Conservation (phyloP, 2,329 filamentous ascomycete species). For the Epichloe hybrida region DNA sequence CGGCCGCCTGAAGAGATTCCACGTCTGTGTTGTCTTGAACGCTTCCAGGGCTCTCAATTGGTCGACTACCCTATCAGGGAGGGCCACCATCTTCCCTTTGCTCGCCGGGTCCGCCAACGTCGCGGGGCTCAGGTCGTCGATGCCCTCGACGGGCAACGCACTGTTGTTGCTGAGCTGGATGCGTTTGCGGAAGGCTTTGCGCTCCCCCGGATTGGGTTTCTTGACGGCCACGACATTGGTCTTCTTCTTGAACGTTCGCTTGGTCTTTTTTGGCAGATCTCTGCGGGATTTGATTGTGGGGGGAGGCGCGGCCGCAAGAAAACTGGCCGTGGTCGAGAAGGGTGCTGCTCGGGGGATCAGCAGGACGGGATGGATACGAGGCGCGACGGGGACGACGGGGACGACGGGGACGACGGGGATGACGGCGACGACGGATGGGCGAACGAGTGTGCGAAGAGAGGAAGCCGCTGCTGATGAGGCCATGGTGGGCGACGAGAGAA, state of each 20-base stretch:
- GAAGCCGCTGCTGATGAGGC: conserved; percentile 5
- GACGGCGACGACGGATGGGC: conserved; percentile 18
- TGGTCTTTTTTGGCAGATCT: conserved; percentile 24
- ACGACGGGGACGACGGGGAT: too few species aligned
- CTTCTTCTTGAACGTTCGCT: conserved; percentile 41
- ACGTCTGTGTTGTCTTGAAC: conserved; percentile 82
- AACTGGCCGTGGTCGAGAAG: conserved; percentile 25
- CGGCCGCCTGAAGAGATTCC: conserved; percentile 74
- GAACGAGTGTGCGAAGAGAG: conserved; percentile 29
- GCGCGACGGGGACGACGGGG: conserved; percentile 16
- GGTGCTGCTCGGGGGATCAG: conserved; percentile 18
- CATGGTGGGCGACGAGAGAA: background rate
- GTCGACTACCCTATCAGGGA: conserved; percentile 61
- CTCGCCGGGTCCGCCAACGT: conserved; percentile 41
- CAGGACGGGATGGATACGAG: conserved; percentile 19
- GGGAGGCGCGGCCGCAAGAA: conserved; percentile 17
- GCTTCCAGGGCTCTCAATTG: conserved; percentile 71
- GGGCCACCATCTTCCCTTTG: conserved; percentile 52
- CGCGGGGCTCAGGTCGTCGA: conserved; percentile 45
- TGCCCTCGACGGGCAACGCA: conserved; percentile 60
- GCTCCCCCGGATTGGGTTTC: conserved; percentile 65
- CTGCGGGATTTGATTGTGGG: conserved; percentile 21
- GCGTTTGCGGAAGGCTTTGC: conserved; percentile 75
- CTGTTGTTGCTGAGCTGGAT: conserved; percentile 92
- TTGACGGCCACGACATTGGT: conserved; percentile 29